Conservation (phyloP, 1,139 yeast genomes). For the Candida sanyaensis region DNA sequence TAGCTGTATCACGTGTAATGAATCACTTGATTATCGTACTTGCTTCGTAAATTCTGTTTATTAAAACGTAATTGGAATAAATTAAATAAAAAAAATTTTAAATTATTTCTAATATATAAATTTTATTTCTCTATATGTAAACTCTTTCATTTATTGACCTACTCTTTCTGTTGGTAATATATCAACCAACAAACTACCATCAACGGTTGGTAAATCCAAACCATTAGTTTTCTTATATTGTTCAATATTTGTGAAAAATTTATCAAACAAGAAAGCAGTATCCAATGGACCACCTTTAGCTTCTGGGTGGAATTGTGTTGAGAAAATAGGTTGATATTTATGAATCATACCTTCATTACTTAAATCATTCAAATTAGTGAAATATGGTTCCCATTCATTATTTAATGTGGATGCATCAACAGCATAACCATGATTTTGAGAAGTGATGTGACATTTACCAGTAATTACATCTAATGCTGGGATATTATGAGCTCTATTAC, state of each 20-base stretch:
- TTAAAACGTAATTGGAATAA: too few species aligned
- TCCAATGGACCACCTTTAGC: slow-evolving; percentile 99
- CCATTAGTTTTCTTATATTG: slow-evolving; percentile 52
- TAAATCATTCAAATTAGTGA: slow-evolving; percentile 90
- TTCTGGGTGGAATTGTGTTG: slow-evolving; percentile 98
- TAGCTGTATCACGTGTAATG: too few species aligned
- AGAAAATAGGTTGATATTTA: slow-evolving; percentile 80
- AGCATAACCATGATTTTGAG: slow-evolving; percentile 98
- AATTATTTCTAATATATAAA: not conserved
- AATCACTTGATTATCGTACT: too few species aligned
- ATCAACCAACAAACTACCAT: slow-evolving; percentile 67
- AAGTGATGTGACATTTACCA: slow-evolving; percentile 94
- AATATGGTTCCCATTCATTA: slow-evolving; percentile 78
- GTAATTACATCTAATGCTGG: slow-evolving; percentile 90
- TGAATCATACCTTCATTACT: slow-evolving; percentile 98
- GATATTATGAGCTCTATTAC: slow-evolving; percentile 97
- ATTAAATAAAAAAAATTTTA: too few species aligned
- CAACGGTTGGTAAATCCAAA: slow-evolving; percentile 45
- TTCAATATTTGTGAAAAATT: slow-evolving; percentile 72
- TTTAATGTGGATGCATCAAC: slow-evolving; percentile 82
- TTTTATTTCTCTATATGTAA: not conserved
- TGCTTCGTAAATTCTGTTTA: too few species aligned
- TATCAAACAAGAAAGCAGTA: slow-evolving; percentile 86
- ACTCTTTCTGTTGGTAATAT: slow-evolving; percentile 88
- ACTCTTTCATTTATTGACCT: slow-evolving; percentile 17